Percentiles rank a stretch among this genome's conserved stretches.
Conservation (phyloP, 352 stramenopile species). For the Pythium utonaiense region DNA sequence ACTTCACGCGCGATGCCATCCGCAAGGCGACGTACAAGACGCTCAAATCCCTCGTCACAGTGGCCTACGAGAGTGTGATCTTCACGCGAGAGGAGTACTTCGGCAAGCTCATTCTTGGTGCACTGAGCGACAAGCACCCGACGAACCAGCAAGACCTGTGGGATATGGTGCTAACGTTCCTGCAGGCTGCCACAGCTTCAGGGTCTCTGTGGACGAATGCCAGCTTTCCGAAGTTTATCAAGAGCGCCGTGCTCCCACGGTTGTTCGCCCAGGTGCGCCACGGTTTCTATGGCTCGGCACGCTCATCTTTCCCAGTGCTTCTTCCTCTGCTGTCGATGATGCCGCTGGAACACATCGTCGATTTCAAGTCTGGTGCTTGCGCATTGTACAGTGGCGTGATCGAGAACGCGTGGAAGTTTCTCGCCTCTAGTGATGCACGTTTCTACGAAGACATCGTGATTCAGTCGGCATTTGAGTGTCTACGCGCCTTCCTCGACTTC, state of each 20-base stretch:
- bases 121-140: conserved; percentile 63
- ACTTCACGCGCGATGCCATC: conserved; percentile 68
- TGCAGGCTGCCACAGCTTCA: conserved; percentile 38
- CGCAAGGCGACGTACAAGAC: conserved; percentile 60
- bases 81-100: conserved; percentile 49
- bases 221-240: conserved; percentile 57
- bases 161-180: conserved; percentile 70
- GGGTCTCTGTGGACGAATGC: not conserved
- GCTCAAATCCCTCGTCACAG: conserved; percentile 47
- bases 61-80: conserved; percentile 38
- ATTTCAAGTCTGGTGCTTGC: conserved; percentile 36
- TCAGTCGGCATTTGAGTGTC: conserved; percentile 67
- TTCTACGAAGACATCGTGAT: conserved; percentile 56
- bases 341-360: conserved; percentile 51
- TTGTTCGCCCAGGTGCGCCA: conserved; percentile 72
- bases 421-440: conserved; percentile 48
- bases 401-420: conserved; percentile 69
- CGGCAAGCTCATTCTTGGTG: conserved; percentile 65
- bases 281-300: conserved; percentile 73
- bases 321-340: conserved; percentile 72
- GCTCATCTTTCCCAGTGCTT: conserved; percentile 60
- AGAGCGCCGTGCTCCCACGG: conserved; percentile 55
- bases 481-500: conserved; percentile 60
- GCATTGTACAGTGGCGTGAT: conserved; percentile 58
- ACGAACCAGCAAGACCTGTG: conserved; percentile 70